Evolutionary conservation across 148 eudicot species (phyloP).

Genomic region (Limonium bicolor): DNA sequence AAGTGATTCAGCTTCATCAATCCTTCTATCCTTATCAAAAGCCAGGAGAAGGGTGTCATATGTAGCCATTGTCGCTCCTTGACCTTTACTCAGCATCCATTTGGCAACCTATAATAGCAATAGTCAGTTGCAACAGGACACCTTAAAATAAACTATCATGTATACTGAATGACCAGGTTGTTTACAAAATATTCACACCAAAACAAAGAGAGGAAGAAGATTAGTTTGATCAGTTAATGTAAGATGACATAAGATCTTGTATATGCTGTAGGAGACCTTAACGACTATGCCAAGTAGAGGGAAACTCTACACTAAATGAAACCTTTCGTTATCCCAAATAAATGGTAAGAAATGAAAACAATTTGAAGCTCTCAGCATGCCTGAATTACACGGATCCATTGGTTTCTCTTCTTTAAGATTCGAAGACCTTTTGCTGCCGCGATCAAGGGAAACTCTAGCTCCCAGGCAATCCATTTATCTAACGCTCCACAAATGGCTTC

Average conservation of each 20-base stretch:
- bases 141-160: not conserved
- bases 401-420: slow-evolving; percentile 51
- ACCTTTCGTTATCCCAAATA: not conserved
- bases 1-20: slow-evolving; percentile 76
- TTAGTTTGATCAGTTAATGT: too few species aligned
- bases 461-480: slow-evolving; percentile 92
- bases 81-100: slow-evolving; percentile 98
- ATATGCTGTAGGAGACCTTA: too few species aligned
- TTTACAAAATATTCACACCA: too few species aligned
- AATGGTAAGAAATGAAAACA: not conserved
- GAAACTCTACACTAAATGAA: too few species aligned
- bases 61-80: slow-evolving; percentile 91
- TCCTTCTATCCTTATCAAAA: slow-evolving; percentile 54
- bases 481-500: slow-evolving; percentile 69
- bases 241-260: too few species aligned
- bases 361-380: slow-evolving; percentile 16
- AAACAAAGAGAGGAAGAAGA: too few species aligned
- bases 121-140: not conserved
- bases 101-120: slow-evolving; percentile 52
- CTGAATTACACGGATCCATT: slow-evolving; percentile 70
- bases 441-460: slow-evolving; percentile 73
- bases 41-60: slow-evolving; percentile 67
- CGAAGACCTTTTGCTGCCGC: slow-evolving; percentile 83
- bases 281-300: too few species aligned
- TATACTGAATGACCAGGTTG: too few species aligned